Evolutionary conservation across 2,329 filamentous ascomycete species (phyloP), one percentile per base, ranked within the genome.

Genomic region (Fusarium staphyleae): DNA sequence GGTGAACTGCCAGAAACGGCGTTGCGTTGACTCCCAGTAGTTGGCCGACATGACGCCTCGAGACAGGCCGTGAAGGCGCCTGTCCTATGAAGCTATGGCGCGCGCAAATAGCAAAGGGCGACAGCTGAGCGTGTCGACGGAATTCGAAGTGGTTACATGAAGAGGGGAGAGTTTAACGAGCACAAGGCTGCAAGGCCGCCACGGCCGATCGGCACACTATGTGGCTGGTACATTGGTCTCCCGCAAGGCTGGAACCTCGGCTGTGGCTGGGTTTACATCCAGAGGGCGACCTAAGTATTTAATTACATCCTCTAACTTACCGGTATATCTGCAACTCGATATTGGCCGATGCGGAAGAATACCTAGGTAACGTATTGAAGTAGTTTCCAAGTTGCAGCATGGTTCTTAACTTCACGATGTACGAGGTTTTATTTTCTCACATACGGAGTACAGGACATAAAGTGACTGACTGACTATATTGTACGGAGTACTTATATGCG

Each of bases 1-100:
- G 39, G 90, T 88, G 74, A 96, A 96, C 50, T 91, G 89, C 95
- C 95, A 99, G 77, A 90, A 85, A 65, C 87, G 88, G 65, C 88
- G 85, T 76, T 99, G 95, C 19, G 91, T 95, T 48, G 95, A 98
- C 61, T 91, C 89, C 93, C 93, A 99, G 78, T 93, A 99, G 75
- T 93, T 97, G 70, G 93, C 90, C 28, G 93, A 91, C 93, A 97
- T 97, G 46, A 52, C 67, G 44, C 55, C 41, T 55, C 43, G 48
- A 48, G 51, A 24, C 44, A 47, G 52, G 37, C 52, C 35, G 55
- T 50, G 26, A 48, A 53, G 44, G 44, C 52, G 36, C 48, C 47
- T 48, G 29, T 49, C 37, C 44, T 28, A 13, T 22, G 44, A 28
- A 13, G 34, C 15, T 19, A 26, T 9, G 19, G 15, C 34, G 16